A percentile compares a stretch with the other conserved stretches of the same genome.
phyloP scores from a whole-genome alignment of 2,329 filamentous ascomycete species.

The Neonectria hederae region DNA sequence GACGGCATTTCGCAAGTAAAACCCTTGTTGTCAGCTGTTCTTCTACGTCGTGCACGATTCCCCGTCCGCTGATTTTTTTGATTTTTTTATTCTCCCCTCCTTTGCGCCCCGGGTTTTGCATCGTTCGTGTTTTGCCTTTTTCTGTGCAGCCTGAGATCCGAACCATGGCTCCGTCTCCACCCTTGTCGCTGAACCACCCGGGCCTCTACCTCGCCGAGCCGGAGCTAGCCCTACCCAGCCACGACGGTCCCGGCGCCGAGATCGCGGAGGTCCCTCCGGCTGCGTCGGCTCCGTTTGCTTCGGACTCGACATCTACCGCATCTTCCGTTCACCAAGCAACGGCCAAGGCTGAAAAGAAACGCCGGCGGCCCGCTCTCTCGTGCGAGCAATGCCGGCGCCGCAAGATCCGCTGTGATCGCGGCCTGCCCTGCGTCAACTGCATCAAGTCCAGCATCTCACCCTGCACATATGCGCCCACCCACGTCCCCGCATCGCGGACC shows the following conservation, averaged over 20 bases:
- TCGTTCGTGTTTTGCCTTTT: not conserved
- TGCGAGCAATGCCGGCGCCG: constrained; percentile 67
- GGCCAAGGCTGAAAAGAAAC: constrained; percentile 47
- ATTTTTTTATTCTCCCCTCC: constrained; percentile 9
- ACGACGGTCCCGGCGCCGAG: constrained; percentile 1
- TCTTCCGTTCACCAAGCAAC: not conserved
- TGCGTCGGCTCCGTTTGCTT: not conserved
- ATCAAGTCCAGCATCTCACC: constrained; percentile 62
- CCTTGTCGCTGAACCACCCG: constrained; percentile 15
- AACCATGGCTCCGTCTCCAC: constrained; percentile 24
- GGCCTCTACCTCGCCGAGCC: constrained; percentile 10
- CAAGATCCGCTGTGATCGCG: constrained; percentile 70
- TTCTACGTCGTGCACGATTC: not conserved
- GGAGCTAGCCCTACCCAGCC: not conserved
- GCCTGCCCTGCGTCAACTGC: constrained; percentile 68
- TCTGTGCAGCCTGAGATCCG: not conserved
- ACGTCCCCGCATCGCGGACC: constrained; percentile 43
- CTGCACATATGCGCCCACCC: constrained; percentile 61
- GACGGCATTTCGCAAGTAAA: constrained; percentile 17
- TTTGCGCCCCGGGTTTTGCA: not conserved
- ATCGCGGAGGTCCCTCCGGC: not conserved
- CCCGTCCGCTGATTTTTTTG: constrained; percentile 24
- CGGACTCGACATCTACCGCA: not conserved
- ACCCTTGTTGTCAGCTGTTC: constrained; percentile 1
- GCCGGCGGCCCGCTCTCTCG: constrained; percentile 55